These are phyloP conservation scores for Suillus luteus DNA, from an alignment of 768 basidiomycete species.

Conservation along the genomic window DNA sequence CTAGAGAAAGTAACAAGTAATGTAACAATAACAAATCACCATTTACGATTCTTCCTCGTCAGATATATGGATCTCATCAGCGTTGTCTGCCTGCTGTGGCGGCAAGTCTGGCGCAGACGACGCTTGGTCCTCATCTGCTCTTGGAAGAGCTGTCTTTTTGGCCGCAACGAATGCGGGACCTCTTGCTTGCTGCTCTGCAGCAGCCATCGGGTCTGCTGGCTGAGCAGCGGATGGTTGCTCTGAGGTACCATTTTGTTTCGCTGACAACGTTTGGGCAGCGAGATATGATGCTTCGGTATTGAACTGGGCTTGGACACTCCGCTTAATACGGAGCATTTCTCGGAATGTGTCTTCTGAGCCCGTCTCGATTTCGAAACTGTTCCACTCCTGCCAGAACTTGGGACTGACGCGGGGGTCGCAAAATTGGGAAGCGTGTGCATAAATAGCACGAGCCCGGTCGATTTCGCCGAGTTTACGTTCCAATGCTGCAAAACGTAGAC, in stretches of 20 bases:
- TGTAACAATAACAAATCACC: conserved; percentile 13
- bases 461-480: conserved; percentile 99
- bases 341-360: conserved; percentile 99
- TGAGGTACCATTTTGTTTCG: conserved; percentile 52
- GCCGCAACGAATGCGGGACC: conserved; percentile 82
- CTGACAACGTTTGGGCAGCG: conserved; percentile 84
- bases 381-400: conserved; percentile 97
- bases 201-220: conserved; percentile 82
- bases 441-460: conserved; percentile 94
- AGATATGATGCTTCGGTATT: conserved; percentile 96
- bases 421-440: conserved; percentile 98
- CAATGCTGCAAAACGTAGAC: conserved; percentile 90
- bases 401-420: conserved; percentile 93
- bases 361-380: conserved; percentile 96
- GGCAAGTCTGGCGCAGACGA: conserved; percentile 33
- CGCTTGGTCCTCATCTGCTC: conserved; percentile 39
- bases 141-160: conserved; percentile 49
- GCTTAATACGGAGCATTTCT: conserved; percentile 93
- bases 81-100: conserved; percentile 47
- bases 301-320: conserved; percentile 97
- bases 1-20: conserved; percentile 15
- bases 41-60: conserved; percentile 73
- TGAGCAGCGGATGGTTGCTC: conserved; percentile 45
- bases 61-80: conserved; percentile 86
- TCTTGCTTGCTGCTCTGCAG: conserved; percentile 68